Evolutionary conservation across 2,329 filamentous ascomycete species (phyloP), one percentile per base, ranked within the genome.

Genomic region (Akanthomyces dipterigenus): DNA sequence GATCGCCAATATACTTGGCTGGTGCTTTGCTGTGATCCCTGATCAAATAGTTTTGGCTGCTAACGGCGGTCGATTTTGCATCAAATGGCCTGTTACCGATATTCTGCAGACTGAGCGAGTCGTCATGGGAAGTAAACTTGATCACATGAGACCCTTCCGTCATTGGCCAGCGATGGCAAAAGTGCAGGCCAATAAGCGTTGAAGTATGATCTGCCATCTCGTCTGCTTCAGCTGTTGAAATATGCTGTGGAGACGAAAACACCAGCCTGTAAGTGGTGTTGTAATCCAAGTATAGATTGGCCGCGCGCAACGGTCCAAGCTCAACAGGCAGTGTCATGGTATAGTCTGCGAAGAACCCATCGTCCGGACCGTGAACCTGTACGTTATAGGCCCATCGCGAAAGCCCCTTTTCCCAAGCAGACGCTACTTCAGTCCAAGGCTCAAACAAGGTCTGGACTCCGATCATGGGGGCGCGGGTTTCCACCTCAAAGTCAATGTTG

Each of bases 401-500:
- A 0, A 58, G 53, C 0, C 34, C 31, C 0, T 63, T 48, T 18
- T 65, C 65, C 82, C 82, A 85, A 4, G 70, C 70, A 22, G 67
- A 66, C 0, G 79, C 77, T 9, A 84, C 66, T 4, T 66, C 57
- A 0, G 63, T 60, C 82, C 83, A 86, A 0, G 82, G 82, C 24
- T 76, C 76, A 57, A 77, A 72, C 18, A 73, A 69, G 6, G 72
- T 68, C 5, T 73, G 72, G 3, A 79, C 76, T 5, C 70, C 63
- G 3, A 72, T 67, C 11, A 76, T 65, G 0, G 76, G 63, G 2
- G 68, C 68, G 1, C 78, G 74, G 2, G 70, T 69, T 38, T 78
- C 75, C 1, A 80, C 66, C 0, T 72, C 74, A 2, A 73, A 67
- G 9, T 73, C 65, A n/a, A 77, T 76, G 2, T 77, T 71, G 11